phyloP scores from a whole-genome alignment of 345 rosid species.

The Populus deltoides region DNA sequence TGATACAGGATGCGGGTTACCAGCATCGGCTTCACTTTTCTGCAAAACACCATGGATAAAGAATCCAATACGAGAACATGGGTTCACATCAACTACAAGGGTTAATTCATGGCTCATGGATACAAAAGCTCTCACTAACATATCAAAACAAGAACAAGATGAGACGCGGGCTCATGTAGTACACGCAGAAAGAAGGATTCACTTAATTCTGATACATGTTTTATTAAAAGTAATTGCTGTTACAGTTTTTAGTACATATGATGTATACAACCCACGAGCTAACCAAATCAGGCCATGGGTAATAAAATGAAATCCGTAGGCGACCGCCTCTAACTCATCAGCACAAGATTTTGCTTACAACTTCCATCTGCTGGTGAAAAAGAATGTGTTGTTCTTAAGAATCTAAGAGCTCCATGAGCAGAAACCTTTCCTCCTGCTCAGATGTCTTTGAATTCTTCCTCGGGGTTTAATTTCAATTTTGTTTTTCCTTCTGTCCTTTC shows the following conservation, averaged over 20 bases:
- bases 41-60: neutral
- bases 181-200: neutral
- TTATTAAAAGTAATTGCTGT: slow-evolving; percentile 6
- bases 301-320: neutral
- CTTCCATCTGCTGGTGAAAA: slow-evolving; percentile 12
- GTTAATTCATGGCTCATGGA: neutral
- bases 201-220: neutral
- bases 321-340: neutral
- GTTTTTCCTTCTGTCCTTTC: slow-evolving; percentile 1
- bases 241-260: slow-evolving; percentile 19
- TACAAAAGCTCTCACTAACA: neutral
- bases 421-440: slow-evolving; percentile 31
- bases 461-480: neutral
- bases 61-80: neutral
- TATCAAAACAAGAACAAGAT: neutral
- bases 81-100: neutral
- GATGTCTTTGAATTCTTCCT: neutral
- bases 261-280: slow-evolving; percentile 13
- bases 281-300: neutral
- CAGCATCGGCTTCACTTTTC: neutral
- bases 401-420: slow-evolving; percentile 10
- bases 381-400: neutral
- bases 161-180: neutral
- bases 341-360: slow-evolving; percentile 3
- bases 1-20: neutral